Evolutionary conservation across 176 grass and related monocot genomes (phyloP).

Genomic region (Triticum aestivum): DNA sequence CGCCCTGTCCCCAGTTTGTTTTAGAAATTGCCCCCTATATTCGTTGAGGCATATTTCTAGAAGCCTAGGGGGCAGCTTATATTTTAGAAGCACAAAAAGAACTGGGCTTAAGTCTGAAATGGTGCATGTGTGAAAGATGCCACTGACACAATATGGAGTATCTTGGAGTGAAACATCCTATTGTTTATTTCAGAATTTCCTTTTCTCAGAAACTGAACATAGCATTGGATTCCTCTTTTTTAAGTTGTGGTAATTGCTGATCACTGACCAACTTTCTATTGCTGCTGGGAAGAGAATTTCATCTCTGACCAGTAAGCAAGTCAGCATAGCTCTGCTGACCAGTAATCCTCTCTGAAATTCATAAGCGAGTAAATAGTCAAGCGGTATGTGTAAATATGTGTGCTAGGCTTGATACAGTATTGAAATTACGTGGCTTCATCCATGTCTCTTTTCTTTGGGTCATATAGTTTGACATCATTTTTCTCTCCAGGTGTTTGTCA

Average conservation of each 20-base stretch:
- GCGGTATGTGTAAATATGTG: not conserved
- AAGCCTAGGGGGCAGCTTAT: too few species aligned
- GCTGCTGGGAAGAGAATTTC: not conserved
- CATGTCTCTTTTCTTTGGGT: not conserved
- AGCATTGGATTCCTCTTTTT: not conserved
- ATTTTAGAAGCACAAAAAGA: too few species aligned
- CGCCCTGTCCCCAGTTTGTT: too few species aligned
- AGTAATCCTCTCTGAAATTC: not conserved
- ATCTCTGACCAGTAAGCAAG: slow-evolving; percentile 3
- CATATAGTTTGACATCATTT: not conserved
- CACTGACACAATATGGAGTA: not conserved
- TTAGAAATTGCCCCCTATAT: too few species aligned
- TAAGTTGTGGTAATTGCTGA: not conserved
- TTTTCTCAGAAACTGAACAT: not conserved
- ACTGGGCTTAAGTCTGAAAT: not conserved
- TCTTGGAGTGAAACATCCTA: not conserved
- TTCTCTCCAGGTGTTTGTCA: not conserved
- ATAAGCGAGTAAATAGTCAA: not conserved
- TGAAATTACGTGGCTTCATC: not conserved
- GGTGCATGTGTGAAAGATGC: not conserved
- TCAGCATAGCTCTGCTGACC: slow-evolving; percentile 4
- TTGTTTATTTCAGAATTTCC: not conserved
- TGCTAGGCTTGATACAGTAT: not conserved
- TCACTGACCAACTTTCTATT: not conserved
- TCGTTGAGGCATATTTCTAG: too few species aligned